These are phyloP conservation scores for Vaccinium vitisidaea DNA, from an alignment of 148 eudicot genomes.

Conservation along the genomic window DNA sequence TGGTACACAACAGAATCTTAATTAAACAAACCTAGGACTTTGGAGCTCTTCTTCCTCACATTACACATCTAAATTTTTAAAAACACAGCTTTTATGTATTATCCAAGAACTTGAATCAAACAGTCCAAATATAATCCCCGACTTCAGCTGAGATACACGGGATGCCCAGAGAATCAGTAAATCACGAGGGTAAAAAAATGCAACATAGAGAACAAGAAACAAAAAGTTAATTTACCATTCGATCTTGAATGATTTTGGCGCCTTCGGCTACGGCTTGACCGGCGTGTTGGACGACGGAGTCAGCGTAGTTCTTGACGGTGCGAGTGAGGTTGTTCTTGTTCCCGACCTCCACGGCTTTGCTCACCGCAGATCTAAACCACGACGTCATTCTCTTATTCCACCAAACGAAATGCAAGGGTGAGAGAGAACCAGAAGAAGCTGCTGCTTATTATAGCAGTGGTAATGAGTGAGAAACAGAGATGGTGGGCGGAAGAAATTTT, in stretches of 20 bases:
- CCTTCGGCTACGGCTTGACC: conserved; percentile 94
- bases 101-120: not conserved
- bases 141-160: not conserved
- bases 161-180: not conserved
- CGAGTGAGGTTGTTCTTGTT: conserved; percentile 84
- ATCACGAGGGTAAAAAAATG: not conserved
- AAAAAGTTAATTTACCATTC: conserved; percentile 41
- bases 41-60: not conserved
- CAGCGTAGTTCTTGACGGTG: conserved; percentile 78
- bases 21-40: not conserved
- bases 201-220: not conserved
- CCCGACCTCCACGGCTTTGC: conserved; percentile 88
- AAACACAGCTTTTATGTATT: not conserved
- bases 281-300: conserved; percentile 85
- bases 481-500: too few relatives aligned
- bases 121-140: not conserved
- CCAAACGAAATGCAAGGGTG: not conserved
- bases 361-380: conserved; percentile 83
- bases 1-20: not conserved
- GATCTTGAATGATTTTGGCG: conserved; percentile 83
- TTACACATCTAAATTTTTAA: not conserved
- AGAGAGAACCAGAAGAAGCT: not conserved
- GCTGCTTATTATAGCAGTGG: not conserved
- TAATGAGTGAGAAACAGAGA: conserved; percentile 2
- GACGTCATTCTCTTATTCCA: conserved; percentile 54